Conservation (phyloP, 23 red algal species). For the Pyropia yezoensis region DNA sequence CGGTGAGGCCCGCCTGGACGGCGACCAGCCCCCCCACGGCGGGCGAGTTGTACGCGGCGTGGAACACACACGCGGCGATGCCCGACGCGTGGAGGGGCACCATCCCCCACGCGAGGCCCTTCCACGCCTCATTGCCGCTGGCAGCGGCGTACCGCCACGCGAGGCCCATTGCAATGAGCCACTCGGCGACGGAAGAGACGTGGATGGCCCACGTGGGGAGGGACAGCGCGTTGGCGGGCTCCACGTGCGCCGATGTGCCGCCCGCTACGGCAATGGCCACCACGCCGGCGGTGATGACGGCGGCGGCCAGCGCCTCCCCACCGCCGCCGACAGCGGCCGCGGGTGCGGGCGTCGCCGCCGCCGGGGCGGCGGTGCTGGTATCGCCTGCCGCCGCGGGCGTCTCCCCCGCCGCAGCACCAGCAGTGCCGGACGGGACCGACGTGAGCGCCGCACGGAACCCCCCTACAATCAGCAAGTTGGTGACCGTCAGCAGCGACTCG, state of each 20-base stretch:
- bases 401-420: too few relatives aligned
- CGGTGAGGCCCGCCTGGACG: slow-evolving; percentile 52
- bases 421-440: too few relatives aligned
- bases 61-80: slow-evolving; percentile 62
- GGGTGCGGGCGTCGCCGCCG: too few relatives aligned
- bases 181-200: slow-evolving; percentile 56
- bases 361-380: too few relatives aligned
- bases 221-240: slow-evolving; percentile 62
- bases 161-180: slow-evolving; percentile 65
- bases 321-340: too few relatives aligned
- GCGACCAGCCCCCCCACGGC: slow-evolving; percentile 31
- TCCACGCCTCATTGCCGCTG: slow-evolving; percentile 30
- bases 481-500: slow-evolving; percentile 75
- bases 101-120: slow-evolving; percentile 76
- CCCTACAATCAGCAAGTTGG: slow-evolving; percentile 67
- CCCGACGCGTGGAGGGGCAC: slow-evolving; percentile 68
- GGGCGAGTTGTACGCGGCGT: slow-evolving; percentile 67
- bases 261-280: background rate
- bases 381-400: too few relatives aligned
- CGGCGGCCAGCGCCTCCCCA: background rate
- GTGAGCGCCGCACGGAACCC: slow-evolving; percentile 33
- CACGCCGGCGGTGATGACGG: background rate
- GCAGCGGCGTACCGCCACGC: slow-evolving; percentile 46
- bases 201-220: slow-evolving; percentile 78
- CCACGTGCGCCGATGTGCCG: slow-evolving; percentile 9